A percentile compares a stretch with the other conserved stretches of the same genome.
Evolutionary conservation across 441 rosid species (phyloP).

Genomic region (Brassica hybrid): DNA sequence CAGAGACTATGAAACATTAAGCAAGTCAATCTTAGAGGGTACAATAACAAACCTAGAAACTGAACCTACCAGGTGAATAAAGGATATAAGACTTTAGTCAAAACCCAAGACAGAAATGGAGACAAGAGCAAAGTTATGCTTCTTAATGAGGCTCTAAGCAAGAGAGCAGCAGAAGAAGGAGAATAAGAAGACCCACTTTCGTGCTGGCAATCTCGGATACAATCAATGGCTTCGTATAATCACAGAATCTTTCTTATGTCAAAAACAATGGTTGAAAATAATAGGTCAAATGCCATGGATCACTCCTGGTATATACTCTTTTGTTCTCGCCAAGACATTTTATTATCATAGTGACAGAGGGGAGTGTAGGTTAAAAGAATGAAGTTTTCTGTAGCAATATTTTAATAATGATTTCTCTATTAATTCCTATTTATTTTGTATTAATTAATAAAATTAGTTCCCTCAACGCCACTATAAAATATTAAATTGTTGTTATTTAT

Average conservation of each 20-base stretch:
- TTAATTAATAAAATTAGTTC: slow-evolving; percentile 9
- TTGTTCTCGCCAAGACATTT: slow-evolving; percentile 21
- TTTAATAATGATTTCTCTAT: background rate
- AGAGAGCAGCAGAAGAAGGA: background rate
- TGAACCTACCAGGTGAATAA: slow-evolving; percentile 22
- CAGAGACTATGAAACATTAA: background rate
- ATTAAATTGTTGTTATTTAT: background rate
- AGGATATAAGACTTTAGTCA: slow-evolving; percentile 24
- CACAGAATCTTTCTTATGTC: slow-evolving; percentile 21
- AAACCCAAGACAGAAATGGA: slow-evolving; percentile 11
- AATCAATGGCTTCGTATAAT: slow-evolving; percentile 32
- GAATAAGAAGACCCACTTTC: slow-evolving; percentile 35
- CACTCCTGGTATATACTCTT: slow-evolving; percentile 45
- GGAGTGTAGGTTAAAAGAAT: slow-evolving; percentile 22
- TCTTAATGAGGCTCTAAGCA: background rate
- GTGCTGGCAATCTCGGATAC: slow-evolving; percentile 35
- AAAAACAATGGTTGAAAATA: background rate
- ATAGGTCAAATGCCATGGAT: slow-evolving; percentile 36
- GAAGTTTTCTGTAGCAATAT: background rate
- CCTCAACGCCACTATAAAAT: slow-evolving; percentile 27
- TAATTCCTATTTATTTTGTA: background rate
- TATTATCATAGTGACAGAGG: slow-evolving; percentile 39
- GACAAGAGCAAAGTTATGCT: background rate
- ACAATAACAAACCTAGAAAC: background rate
- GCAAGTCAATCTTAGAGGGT: slow-evolving; percentile 14